Percentiles rank a stretch among this genome's conserved stretches.
Evolutionary conservation across 176 grass and related monocot species (phyloP).

Genomic region (Poa annua): DNA sequence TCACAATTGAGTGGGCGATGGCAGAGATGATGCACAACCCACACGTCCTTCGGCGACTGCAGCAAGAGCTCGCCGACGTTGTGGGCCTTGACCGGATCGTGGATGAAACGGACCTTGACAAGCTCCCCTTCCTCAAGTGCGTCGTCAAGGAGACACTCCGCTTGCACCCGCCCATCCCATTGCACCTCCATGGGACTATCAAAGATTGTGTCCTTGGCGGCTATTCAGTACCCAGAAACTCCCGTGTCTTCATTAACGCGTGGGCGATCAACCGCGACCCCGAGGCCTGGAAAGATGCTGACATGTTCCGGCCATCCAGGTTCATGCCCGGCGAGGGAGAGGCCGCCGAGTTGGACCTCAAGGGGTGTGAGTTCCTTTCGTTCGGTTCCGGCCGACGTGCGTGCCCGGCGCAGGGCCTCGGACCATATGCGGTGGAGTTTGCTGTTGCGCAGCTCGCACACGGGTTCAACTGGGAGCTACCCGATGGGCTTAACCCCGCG

Average conservation of each 20-base stretch:
- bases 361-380: not conserved
- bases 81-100: not conserved
- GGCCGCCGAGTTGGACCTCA: not conserved
- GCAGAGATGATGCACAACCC: constrained; percentile 74
- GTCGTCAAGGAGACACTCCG: not conserved
- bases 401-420: not conserved
- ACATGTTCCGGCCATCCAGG: not conserved
- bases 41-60: constrained; percentile 52
- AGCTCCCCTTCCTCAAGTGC: not conserved
- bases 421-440: not conserved
- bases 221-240: not conserved
- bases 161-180: not conserved
- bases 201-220: not conserved
- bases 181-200: not conserved
- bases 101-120: not conserved
- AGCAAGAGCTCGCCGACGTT: constrained; percentile 49
- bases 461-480: not conserved
- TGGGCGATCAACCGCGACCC: not conserved
- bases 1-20: constrained; percentile 80
- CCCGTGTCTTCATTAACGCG: not conserved
- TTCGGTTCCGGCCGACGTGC: not conserved
- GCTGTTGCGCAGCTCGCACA: not conserved
- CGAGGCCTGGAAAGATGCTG: not conserved
- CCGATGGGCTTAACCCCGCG: not conserved
- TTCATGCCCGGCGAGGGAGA: not conserved